Conservation (phyloP, 2,329 filamentous ascomycete species). For the Proliferodiscus dingleyae region DNA sequence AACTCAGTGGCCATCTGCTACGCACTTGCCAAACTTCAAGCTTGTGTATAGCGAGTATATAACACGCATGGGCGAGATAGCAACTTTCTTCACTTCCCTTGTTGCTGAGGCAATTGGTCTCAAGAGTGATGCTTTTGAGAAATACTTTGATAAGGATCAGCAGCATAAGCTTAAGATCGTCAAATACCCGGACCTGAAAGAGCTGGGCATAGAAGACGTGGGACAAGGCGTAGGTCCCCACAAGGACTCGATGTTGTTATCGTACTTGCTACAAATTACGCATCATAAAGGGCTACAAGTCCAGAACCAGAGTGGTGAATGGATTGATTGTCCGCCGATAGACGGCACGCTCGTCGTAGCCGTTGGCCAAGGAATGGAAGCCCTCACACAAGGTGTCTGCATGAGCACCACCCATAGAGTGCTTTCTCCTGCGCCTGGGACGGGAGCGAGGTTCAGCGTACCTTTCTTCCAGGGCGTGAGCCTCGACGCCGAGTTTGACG, state of each 20-base stretch:
- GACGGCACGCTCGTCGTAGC: constrained; percentile 77
- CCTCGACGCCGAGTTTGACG: constrained; percentile 71
- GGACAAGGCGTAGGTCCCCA: constrained; percentile 69
- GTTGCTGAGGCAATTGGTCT: constrained; percentile 81
- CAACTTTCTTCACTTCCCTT: constrained; percentile 69
- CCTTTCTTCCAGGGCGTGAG: constrained; percentile 87
- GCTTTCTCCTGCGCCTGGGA: constrained; percentile 64
- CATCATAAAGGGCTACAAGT: constrained; percentile 75
- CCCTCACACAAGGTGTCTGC: constrained; percentile 77
- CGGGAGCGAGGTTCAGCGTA: constrained; percentile 70
- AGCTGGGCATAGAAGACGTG: constrained; percentile 44
- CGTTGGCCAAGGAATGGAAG: constrained; percentile 83
- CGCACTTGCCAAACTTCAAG: constrained; percentile 62
- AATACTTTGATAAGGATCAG: constrained; percentile 65
- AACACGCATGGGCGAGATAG: constrained; percentile 65
- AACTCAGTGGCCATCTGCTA: constrained; percentile 70
- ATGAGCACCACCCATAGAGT: constrained; percentile 79
- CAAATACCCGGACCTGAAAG: constrained; percentile 71
- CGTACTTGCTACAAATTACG: constrained; percentile 75
- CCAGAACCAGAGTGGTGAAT: constrained; percentile 71
- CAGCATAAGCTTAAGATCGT: constrained; percentile 91
- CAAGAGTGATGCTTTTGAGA: constrained; percentile 62
- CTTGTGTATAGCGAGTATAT: constrained; percentile 71
- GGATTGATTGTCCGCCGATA: constrained; percentile 78
- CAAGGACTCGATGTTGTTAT: constrained; percentile 80